Conservation (phyloP, 805 yeast genomes). For the Zygotorulaspora sp. region DNA sequence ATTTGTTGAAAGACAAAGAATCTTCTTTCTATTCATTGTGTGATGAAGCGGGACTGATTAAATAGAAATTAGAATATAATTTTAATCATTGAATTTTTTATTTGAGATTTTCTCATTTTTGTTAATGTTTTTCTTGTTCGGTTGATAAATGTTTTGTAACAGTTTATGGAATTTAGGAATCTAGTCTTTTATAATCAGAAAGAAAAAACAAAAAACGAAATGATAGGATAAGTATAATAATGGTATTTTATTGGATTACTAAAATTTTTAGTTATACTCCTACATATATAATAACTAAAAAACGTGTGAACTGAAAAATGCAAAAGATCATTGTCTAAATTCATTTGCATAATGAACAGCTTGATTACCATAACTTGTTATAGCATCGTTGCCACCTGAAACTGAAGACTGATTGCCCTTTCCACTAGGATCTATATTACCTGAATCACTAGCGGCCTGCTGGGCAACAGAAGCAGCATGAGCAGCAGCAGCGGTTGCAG, state of each 20-base stretch:
- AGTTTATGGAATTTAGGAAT: too few species aligned
- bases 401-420: constrained; percentile 8
- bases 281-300: too few species aligned
- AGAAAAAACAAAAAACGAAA: too few species aligned
- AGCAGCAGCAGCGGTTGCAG: constrained; percentile 37
- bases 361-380: constrained; percentile 31
- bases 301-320: too few species aligned
- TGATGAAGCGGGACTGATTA: constrained; percentile 65
- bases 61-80: too few species aligned
- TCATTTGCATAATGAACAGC: constrained; percentile 35
- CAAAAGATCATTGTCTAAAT: constrained; percentile 23
- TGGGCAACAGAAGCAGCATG: constrained; percentile 34
- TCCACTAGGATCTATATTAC: constrained; percentile 1
- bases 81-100: not conserved
- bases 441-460: constrained; percentile 16
- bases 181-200: too few species aligned
- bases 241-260: too few species aligned
- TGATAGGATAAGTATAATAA: too few species aligned
- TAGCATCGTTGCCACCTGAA: constrained; percentile 20
- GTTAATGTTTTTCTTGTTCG: too few species aligned
- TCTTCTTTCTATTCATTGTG: constrained; percentile 78
- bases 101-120: not conserved
- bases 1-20: constrained; percentile 57
- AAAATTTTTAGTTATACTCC: too few species aligned
- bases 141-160: too few species aligned